phyloP scores from a whole-genome alignment of 1,139 yeast species.

The Yamadazyma songkhlaensis region DNA sequence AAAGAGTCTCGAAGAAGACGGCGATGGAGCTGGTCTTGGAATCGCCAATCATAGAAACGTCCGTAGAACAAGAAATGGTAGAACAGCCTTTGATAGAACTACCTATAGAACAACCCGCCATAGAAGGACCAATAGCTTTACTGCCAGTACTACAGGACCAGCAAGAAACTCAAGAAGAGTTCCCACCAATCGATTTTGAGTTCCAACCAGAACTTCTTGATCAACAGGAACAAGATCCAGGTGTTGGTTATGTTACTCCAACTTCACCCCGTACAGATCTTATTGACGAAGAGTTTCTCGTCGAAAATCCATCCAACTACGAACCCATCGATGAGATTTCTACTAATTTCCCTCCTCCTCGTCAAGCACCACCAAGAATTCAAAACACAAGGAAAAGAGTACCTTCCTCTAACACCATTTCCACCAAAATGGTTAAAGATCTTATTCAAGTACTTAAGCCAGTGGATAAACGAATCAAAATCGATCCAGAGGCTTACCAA shows the following conservation, averaged over 20 bases:
- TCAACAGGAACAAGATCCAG: too few species aligned
- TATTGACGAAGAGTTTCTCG: background rate
- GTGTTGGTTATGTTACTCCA: too few species aligned
- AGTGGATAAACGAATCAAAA: constrained; percentile 4
- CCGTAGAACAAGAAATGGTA: background rate
- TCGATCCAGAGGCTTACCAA: constrained; percentile 10
- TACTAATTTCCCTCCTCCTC: background rate
- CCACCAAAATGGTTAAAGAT: constrained; percentile 10
- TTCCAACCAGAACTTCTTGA: too few species aligned
- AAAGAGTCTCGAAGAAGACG: too few species aligned
- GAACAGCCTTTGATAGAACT: too few species aligned
- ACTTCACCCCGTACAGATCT: too few species aligned
- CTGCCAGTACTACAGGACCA: background rate
- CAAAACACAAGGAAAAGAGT: background rate
- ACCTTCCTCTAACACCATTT: background rate
- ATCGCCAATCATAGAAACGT: background rate
- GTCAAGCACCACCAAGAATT: background rate
- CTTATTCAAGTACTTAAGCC: constrained; percentile 7
- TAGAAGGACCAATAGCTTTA: too few species aligned
- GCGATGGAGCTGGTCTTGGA: background rate
- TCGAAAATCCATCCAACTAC: background rate
- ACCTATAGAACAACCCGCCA: too few species aligned
- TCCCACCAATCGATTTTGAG: too few species aligned
- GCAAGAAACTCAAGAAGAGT: too few species aligned
- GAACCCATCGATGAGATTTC: background rate